Evolutionary conservation across 371 early-diverging fungal species (phyloP).

Genomic region (Mortierella sp.): DNA sequence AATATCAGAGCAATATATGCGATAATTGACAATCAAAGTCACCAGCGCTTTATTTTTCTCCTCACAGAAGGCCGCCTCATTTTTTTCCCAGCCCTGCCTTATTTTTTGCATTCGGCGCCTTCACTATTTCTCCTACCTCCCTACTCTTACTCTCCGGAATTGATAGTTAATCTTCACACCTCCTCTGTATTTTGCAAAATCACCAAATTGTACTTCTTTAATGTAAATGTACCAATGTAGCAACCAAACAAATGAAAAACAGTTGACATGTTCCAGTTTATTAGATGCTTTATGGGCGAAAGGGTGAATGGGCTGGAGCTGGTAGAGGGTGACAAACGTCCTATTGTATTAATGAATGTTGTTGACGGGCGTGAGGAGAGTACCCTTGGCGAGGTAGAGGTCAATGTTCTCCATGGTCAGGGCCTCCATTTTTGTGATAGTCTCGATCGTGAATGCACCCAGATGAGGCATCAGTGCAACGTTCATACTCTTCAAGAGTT

Average conservation of each 20-base stretch:
- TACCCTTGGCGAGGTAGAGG: conserved; percentile 27
- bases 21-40: no score
- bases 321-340: no score
- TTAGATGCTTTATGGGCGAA: not conserved
- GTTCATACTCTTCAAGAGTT: conserved; percentile 48
- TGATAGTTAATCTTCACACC: no score
- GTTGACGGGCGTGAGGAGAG: conserved; percentile 48
- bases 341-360: conserved; percentile 11
- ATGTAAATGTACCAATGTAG: not conserved
- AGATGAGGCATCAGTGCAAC: conserved; percentile 56
- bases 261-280: not conserved
- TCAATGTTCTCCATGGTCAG: conserved; percentile 49
- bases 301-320: not conserved
- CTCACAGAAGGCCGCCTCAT: not conserved
- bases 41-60: not conserved
- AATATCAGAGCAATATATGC: no score
- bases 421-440: conserved; percentile 53
- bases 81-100: not conserved
- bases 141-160: no score
- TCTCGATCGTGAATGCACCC: conserved; percentile 48
- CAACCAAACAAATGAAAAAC: not conserved
- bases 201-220: no score
- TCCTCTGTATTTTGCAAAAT: not conserved
- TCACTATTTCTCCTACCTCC: no score
- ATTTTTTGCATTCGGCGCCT: no score